phyloP scores from a whole-genome alignment of 176 grass and related monocot genomes.

The Cymbopogon citratus region DNA sequence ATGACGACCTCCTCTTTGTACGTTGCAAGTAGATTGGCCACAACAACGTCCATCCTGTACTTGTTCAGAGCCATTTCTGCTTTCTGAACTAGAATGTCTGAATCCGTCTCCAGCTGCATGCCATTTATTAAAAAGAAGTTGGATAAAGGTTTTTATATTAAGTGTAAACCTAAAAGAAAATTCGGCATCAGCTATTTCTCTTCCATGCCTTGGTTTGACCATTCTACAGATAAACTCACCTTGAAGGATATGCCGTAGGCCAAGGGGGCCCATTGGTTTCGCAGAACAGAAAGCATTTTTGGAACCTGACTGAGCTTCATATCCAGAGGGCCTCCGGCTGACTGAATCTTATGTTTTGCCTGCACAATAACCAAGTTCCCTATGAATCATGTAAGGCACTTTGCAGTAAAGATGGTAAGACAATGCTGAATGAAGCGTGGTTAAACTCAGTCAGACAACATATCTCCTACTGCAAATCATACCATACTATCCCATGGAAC shows the following conservation, averaged over 20 bases:
- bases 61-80: constrained; percentile 61
- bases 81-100: constrained; percentile 69
- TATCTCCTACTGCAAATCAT: constrained; percentile 14
- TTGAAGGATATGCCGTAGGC: constrained; percentile 89
- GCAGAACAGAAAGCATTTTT: constrained; percentile 72
- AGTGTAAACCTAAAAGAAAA: background rate
- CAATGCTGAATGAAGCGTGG: background rate
- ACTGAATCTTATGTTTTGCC: constrained; percentile 97
- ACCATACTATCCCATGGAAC: constrained; percentile 96
- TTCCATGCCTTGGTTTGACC: background rate
- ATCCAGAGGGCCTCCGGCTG: constrained; percentile 70
- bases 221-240: constrained; percentile 36
- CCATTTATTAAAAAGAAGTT: background rate
- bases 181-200: background rate
- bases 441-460: background rate
- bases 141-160: background rate
- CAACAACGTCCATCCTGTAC: constrained; percentile 70
- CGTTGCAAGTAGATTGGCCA: constrained; percentile 70
- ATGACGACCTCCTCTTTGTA: constrained; percentile 74
- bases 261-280: constrained; percentile 69
- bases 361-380: constrained; percentile 21
- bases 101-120: constrained; percentile 79
- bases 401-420: background rate
- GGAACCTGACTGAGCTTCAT: constrained; percentile 80
- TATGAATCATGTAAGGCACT: background rate